phyloP scores from a whole-genome alignment of 306 rosid genomes.

The Inga laurina region DNA sequence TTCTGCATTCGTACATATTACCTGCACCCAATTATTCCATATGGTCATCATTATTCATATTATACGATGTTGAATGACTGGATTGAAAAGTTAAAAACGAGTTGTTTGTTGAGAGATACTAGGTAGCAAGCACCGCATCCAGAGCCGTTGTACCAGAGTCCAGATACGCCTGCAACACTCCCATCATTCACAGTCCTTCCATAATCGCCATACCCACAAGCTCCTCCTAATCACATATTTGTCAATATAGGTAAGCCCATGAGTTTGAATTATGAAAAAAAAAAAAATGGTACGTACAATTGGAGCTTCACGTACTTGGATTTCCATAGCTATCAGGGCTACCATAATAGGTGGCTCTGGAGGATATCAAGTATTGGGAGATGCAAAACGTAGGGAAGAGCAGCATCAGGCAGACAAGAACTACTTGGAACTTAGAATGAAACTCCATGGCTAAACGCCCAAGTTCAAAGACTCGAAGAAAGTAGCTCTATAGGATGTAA shows the following conservation, averaged over 20 bases:
- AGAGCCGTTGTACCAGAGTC: constrained; percentile 68
- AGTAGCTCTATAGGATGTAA: no score
- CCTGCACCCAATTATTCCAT: constrained; percentile 24
- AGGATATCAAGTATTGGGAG: constrained; percentile 55
- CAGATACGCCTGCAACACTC: constrained; percentile 68
- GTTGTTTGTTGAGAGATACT: constrained; percentile 31
- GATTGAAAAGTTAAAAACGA: no score
- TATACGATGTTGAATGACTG: no score
- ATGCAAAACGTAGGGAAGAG: constrained; percentile 53
- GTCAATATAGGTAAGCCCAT: neutral
- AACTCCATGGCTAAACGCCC: constrained; percentile 36
- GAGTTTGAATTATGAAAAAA: neutral
- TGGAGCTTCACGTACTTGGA: constrained; percentile 52
- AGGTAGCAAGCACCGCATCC: constrained; percentile 92
- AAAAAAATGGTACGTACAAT: neutral
- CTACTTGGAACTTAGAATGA: constrained; percentile 30
- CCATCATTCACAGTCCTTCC: constrained; percentile 81
- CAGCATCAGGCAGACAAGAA: constrained; percentile 40
- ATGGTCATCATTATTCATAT: neutral
- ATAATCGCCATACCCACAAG: constrained; percentile 78
- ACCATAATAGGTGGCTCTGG: constrained; percentile 87
- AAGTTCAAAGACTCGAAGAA: neutral
- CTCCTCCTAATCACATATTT: constrained; percentile 54
- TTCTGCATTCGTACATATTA: constrained; percentile 39
- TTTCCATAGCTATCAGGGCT: constrained; percentile 83